These are phyloP conservation scores for Rhodotorula mucilaginosa DNA, from an alignment of 1,284 basidiomycete species.

Conservation along the genomic window DNA sequence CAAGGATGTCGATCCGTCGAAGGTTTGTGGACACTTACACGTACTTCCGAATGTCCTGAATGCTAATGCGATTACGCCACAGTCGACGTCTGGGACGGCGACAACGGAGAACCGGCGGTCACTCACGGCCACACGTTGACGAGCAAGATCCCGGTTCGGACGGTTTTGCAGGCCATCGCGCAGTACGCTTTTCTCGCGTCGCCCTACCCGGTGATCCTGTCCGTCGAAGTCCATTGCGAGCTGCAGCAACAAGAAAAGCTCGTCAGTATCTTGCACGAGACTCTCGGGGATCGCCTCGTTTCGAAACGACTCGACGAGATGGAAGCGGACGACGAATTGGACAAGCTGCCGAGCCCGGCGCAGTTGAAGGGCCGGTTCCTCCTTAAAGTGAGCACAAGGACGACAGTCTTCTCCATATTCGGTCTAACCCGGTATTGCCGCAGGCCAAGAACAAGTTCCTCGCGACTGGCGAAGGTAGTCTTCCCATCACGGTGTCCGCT, in stretches of 20 bases:
- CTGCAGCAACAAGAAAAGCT: conserved; percentile 78
- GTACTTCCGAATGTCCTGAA: conserved; percentile 1
- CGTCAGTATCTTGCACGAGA: conserved; percentile 71
- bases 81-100: conserved; percentile 95
- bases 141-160: conserved; percentile 75
- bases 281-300: conserved; percentile 75
- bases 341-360: conserved; percentile 78
- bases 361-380: conserved; percentile 75
- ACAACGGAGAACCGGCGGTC: conserved; percentile 69
- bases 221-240: conserved; percentile 87
- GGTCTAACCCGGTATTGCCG: too few relatives aligned
- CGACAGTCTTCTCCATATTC: too few relatives aligned
- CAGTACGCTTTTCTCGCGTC: conserved; percentile 93
- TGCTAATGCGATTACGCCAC: conserved; percentile 4
- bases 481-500: conserved; percentile 19
- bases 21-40: conserved; percentile 52
- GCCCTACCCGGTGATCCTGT: conserved; percentile 91
- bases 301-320: conserved; percentile 48
- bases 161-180: conserved; percentile 80
- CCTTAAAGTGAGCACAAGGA: conserved; percentile 62
- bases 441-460: conserved; percentile 41
- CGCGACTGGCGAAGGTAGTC: conserved; percentile 16
- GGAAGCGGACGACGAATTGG: conserved; percentile 53
- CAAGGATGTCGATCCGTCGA: conserved; percentile 91
- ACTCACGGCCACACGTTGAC: conserved; percentile 93